Evolutionary conservation across 2,329 filamentous ascomycete genomes (phyloP), one percentile per base, ranked within the genome.

Genomic region (Ophiostoma triangulosporum): DNA sequence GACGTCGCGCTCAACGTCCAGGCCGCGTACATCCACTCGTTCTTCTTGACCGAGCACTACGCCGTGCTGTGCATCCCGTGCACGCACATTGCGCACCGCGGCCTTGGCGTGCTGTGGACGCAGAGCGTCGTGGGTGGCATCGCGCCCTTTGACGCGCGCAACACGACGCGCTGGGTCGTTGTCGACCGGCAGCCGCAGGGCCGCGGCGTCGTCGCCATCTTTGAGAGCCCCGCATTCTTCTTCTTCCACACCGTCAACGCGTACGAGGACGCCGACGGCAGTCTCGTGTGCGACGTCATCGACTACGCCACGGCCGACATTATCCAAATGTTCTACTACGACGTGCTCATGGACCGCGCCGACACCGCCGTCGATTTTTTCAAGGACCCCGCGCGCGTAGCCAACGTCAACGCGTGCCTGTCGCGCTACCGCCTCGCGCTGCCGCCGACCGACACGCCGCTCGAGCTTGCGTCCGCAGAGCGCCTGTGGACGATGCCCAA

Each of bases 231-330:
- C 0, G 76, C 84, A 0, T 81, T 81, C 48, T 94, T 90, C 70
- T 83, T 80, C 66, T 94, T 94, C 65, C 88, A 95, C 66, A 79
- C 78, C 0, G 71, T 88, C 63, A 94, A 94, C 60, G 78, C 86
- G 0, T 93, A 82, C 64, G 85, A 91, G 61, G 76, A 86, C 57
- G 61, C 0, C 68, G 71, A 1, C n/a, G 67, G 68, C 5, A 72
- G 81, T 56, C 71, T 93, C 17, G 70, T 81, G 29, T 79, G 83
- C 53, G 88, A 94, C 57, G 64, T 84, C 1, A 66, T 81, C 29
- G 70, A 77, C 51, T 89, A 84, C 61, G 72, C 78, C 0, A 83
- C 77, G 51, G 67, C 77, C 0, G 80, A 87, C 54, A 71, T 89
- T 15, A 69, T 93, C 35, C 73, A 79, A 27, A 70, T 69, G 7